A percentile compares a stretch with the other conserved stretches of the same genome.
These are phyloP conservation scores for Oryza australiensis DNA, from an alignment of 176 grass and related monocot species.

Conservation along the genomic window DNA sequence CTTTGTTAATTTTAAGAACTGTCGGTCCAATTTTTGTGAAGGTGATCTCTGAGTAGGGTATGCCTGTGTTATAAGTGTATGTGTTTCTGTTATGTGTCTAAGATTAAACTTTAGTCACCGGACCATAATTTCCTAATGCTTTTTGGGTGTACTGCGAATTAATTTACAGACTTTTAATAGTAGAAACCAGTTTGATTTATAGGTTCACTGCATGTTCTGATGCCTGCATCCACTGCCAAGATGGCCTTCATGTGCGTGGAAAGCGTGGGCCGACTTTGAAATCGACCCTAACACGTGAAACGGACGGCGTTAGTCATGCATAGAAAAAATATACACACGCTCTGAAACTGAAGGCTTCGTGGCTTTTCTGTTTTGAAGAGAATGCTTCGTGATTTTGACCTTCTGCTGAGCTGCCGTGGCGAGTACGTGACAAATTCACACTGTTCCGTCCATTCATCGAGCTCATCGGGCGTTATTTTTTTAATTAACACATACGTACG, in stretches of 20 bases:
- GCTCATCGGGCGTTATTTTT: too few species aligned
- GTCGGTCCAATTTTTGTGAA: too few species aligned
- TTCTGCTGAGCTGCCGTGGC: background rate
- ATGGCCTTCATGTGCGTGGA: background rate
- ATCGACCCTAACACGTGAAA: conserved; percentile 2
- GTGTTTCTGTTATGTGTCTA: too few species aligned
- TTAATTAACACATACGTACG: too few species aligned
- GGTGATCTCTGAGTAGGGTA: too few species aligned
- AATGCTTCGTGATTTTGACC: background rate
- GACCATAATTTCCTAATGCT: background rate
- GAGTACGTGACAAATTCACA: background rate
- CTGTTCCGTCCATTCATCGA: background rate
- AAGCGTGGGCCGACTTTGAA: background rate
- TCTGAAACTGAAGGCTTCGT: background rate
- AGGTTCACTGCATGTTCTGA: background rate
- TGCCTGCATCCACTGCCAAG: background rate
- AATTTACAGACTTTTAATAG: background rate
- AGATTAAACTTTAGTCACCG: background rate
- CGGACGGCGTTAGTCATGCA: background rate
- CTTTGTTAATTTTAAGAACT: too few species aligned
- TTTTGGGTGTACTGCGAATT: background rate
- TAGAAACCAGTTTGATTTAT: background rate
- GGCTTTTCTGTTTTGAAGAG: too few species aligned
- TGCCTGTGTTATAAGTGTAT: too few species aligned
- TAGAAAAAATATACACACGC: background rate